phyloP scores from a whole-genome alignment of 345 rosid genomes.

The Eucalyptus marginata region DNA sequence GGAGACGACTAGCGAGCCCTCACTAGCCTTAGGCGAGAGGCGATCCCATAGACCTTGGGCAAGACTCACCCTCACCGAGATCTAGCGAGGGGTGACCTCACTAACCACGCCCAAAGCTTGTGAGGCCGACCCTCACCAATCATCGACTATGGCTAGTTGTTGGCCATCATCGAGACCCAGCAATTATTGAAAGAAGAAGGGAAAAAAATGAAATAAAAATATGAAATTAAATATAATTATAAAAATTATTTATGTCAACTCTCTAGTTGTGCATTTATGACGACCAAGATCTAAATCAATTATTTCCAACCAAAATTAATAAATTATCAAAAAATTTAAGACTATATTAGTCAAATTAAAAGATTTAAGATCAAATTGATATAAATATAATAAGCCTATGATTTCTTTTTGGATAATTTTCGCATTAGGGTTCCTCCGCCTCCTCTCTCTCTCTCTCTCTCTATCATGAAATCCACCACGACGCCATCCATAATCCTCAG shows the following conservation, averaged over 20 bases:
- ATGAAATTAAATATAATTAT: too few relatives aligned
- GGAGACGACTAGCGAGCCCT: not conserved
- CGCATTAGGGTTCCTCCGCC: not conserved
- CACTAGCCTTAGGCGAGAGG: too few relatives aligned
- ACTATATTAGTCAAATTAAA: not conserved
- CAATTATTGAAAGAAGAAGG: not conserved
- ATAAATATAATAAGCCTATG: not conserved
- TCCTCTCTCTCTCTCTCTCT: not conserved
- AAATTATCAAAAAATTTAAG: fast-evolving
- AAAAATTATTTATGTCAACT: not conserved
- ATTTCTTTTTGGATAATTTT: not conserved
- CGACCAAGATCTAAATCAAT: fast-evolving
- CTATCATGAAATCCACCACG: not conserved
- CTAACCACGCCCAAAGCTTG: not conserved
- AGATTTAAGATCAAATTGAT: not conserved
- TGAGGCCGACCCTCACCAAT: not conserved
- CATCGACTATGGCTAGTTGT: not conserved
- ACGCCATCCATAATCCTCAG: not conserved
- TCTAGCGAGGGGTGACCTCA: not conserved
- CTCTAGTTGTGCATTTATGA: fast-evolving
- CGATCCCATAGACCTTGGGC: too few relatives aligned
- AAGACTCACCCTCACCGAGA: not conserved
- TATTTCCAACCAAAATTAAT: not conserved
- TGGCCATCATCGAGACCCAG: not conserved
- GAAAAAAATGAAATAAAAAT: too few relatives aligned